These are phyloP conservation scores for Kodamaea leandrae DNA, from an alignment of 805 yeast genomes.

Conservation along the genomic window DNA sequence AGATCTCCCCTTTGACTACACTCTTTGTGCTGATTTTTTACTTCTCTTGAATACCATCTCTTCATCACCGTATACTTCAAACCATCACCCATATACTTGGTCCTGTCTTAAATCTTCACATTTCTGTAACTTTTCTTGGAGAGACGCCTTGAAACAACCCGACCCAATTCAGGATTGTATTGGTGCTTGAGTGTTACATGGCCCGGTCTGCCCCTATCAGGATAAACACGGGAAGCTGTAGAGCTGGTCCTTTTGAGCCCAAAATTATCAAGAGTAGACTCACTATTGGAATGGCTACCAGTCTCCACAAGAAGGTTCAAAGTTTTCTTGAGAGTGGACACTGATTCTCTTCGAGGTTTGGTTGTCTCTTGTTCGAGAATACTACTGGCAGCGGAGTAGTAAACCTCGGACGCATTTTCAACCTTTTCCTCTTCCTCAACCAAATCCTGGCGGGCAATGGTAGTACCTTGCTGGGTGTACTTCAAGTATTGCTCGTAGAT, in stretches of 20 bases:
- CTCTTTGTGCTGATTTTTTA: no score
- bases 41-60: no score
- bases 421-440: neutral
- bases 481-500: conserved; percentile 15
- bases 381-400: neutral
- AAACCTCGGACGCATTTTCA: neutral
- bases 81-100: no score
- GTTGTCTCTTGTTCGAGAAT: no score
- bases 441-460: neutral
- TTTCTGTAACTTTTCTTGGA: conserved; percentile 5
- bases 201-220: neutral
- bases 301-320: no score
- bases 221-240: neutral
- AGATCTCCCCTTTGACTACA: no score
- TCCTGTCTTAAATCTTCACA: conserved; percentile 3
- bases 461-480: neutral
- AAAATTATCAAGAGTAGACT: neutral
- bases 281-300: no score
- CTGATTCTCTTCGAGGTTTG: no score
- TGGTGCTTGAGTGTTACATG: conserved; percentile 9
- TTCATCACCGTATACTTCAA: no score
- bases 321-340: no score
- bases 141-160: conserved; percentile 5
- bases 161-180: conserved; percentile 9
- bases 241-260: neutral